A percentile compares a stretch with the other conserved stretches of the same genome.
These are phyloP conservation scores for Hericium alpestre DNA, from an alignment of 768 basidiomycete species.

Conservation along the genomic window DNA sequence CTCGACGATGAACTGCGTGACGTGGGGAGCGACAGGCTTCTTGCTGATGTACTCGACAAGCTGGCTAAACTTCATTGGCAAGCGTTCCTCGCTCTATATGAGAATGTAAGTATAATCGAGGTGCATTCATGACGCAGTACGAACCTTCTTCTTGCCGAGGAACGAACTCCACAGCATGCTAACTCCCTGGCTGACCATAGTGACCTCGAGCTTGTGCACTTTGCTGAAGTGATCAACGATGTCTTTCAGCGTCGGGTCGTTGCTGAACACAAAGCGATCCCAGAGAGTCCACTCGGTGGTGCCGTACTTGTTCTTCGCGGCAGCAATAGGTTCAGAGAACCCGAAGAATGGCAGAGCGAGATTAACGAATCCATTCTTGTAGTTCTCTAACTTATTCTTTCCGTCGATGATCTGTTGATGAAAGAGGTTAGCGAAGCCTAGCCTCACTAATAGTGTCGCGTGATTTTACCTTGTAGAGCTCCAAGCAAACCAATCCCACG, in stretches of 20 bases:
- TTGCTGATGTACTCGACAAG: constrained; percentile 91
- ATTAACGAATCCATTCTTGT: constrained; percentile 98
- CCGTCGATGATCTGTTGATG: constrained; percentile 76
- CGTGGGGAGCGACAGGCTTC: constrained; percentile 79
- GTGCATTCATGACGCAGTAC: constrained; percentile 10
- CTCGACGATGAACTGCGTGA: constrained; percentile 81
- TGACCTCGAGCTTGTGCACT: constrained; percentile 76
- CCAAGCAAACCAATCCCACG: constrained; percentile 90
- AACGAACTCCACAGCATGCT: constrained; percentile 98
- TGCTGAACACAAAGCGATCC: constrained; percentile 91
- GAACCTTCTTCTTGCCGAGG: constrained; percentile 84
- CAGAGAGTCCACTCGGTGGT: constrained; percentile 91
- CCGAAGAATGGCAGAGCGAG: constrained; percentile 97
- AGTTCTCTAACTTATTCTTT: constrained; percentile 86
- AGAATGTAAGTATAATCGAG: too few relatives aligned
- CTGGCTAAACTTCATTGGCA: constrained; percentile 82
- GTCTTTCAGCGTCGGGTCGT: constrained; percentile 80
- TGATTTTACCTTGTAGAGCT: constrained; percentile 83
- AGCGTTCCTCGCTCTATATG: constrained; percentile 69
- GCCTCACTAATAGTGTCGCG: neutral
- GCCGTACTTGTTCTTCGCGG: constrained; percentile 81
- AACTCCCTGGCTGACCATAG: constrained; percentile 95
- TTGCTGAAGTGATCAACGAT: constrained; percentile 77
- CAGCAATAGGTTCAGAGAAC: constrained; percentile 94
- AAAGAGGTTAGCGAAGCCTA: neutral